Evolutionary conservation across 148 eudicot genomes (phyloP).

Genomic region (Vaccinium darrowii): DNA sequence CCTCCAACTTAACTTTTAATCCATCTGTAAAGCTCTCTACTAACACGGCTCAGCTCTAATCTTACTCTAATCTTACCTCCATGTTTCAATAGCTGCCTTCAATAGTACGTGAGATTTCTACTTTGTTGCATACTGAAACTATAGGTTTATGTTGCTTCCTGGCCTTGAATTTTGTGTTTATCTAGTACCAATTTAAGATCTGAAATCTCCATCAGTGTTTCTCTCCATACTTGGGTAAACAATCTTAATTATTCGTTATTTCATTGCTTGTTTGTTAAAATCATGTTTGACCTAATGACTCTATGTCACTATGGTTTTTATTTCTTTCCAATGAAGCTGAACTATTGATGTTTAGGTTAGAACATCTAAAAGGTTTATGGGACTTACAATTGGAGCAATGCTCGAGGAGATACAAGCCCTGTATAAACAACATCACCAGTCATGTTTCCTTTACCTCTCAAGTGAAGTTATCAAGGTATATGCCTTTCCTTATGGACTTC

Average conservation of each 20-base stretch:
- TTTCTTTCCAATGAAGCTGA: slow-evolving; percentile 11
- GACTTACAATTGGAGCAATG: slow-evolving; percentile 92
- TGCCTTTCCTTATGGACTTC: slow-evolving; percentile 5
- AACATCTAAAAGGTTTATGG: slow-evolving; percentile 94
- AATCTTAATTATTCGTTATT: neutral
- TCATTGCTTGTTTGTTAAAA: slow-evolving; percentile 3
- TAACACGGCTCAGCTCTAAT: neutral
- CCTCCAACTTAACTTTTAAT: neutral
- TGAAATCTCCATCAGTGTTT: neutral
- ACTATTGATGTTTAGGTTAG: slow-evolving; percentile 57
- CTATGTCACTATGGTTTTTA: slow-evolving; percentile 1
- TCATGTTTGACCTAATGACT: slow-evolving; percentile 9
- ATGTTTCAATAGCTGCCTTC: neutral
- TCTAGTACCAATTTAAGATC: slow-evolving; percentile 1
- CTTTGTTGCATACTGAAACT: neutral
- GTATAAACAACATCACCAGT: slow-evolving; percentile 87
- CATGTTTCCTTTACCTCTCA: slow-evolving; percentile 96
- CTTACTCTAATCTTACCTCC: neutral
- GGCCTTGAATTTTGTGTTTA: neutral
- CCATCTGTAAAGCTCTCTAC: neutral
- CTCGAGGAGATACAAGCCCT: slow-evolving; percentile 92
- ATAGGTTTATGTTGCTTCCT: neutral
- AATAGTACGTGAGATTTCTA: neutral
- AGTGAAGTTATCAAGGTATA: slow-evolving; percentile 98
- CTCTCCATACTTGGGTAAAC: neutral